Evolutionary conservation across 257 asterid genomes (phyloP).

Genomic region (Misopates orontium): DNA sequence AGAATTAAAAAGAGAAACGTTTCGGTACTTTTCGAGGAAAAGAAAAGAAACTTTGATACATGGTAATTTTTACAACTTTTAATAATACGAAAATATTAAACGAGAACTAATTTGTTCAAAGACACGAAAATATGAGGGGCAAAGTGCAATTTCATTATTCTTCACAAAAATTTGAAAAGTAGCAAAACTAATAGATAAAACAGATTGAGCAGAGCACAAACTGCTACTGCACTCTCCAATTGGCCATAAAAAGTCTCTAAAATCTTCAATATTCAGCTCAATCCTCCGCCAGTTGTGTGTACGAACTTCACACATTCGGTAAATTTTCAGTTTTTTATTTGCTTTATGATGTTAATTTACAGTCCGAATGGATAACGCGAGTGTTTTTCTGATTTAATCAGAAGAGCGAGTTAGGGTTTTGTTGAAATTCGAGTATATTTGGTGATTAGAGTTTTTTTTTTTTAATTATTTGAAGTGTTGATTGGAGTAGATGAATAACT

Average conservation of each 20-base stretch:
- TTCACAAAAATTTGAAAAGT: background rate
- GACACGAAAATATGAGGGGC: background rate
- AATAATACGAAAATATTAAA: no score
- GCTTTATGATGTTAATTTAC: background rate
- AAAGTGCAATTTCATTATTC: background rate
- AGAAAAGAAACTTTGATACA: no score
- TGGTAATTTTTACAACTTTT: no score
- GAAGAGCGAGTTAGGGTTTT: background rate
- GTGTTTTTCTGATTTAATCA: background rate
- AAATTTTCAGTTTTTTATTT: background rate
- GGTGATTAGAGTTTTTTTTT: background rate
- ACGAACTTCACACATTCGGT: background rate
- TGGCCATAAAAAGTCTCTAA: background rate
- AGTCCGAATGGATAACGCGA: no score
- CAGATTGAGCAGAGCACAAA: background rate
- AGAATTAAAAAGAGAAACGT: no score
- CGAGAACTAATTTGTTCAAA: no score
- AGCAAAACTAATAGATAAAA: background rate
- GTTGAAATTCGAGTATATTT: background rate
- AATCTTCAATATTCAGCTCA: constrained; percentile 15
- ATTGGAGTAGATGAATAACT: background rate
- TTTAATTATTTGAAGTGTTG: background rate
- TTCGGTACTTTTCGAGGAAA: no score
- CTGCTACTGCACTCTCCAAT: background rate
- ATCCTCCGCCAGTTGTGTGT: background rate